phyloP scores from a whole-genome alignment of 2,329 filamentous ascomycete genomes.

The Alternaria ventricosa region DNA sequence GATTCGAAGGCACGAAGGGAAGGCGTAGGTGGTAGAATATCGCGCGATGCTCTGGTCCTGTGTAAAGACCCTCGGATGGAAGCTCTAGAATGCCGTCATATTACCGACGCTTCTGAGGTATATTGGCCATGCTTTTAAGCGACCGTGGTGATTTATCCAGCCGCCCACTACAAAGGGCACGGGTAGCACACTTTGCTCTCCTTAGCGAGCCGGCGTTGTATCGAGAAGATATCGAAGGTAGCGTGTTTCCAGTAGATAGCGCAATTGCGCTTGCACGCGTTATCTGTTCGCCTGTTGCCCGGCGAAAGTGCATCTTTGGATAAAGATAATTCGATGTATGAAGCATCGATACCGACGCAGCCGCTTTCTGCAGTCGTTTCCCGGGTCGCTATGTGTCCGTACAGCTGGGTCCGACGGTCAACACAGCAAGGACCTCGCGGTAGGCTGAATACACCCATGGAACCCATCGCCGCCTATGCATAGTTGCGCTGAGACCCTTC shows the following conservation, averaged over 20 bases:
- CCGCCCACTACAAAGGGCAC: constrained; percentile 22
- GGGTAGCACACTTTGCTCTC: constrained; percentile 6
- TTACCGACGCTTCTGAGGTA: constrained; percentile 13
- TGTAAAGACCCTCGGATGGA: not conserved
- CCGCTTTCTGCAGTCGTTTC: constrained; percentile 31
- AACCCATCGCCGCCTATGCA: constrained; percentile 32
- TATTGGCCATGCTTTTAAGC: constrained; percentile 13
- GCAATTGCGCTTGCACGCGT: constrained; percentile 2
- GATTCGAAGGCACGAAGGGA: not conserved
- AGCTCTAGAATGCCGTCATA: constrained; percentile 1
- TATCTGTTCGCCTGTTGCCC: constrained; percentile 6
- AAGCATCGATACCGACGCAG: constrained; percentile 4
- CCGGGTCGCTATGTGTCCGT: constrained; percentile 29
- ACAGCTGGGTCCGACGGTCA: constrained; percentile 27
- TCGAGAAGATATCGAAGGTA: constrained; percentile 16
- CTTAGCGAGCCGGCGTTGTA: constrained; percentile 14
- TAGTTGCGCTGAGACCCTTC: constrained; percentile 25
- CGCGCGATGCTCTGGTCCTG: not conserved
- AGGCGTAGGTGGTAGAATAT: constrained; percentile 4
- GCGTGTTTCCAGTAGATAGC: constrained; percentile 8
- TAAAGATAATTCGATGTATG: constrained; percentile 4
- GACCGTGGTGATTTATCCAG: constrained; percentile 26
- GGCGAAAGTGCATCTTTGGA: constrained; percentile 9
- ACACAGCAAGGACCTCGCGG: constrained; percentile 25
- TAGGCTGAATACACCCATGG: constrained; percentile 36